Evolutionary conservation across 2,329 filamentous ascomycete genomes (phyloP).

Genomic region (Alternaria triticina): DNA sequence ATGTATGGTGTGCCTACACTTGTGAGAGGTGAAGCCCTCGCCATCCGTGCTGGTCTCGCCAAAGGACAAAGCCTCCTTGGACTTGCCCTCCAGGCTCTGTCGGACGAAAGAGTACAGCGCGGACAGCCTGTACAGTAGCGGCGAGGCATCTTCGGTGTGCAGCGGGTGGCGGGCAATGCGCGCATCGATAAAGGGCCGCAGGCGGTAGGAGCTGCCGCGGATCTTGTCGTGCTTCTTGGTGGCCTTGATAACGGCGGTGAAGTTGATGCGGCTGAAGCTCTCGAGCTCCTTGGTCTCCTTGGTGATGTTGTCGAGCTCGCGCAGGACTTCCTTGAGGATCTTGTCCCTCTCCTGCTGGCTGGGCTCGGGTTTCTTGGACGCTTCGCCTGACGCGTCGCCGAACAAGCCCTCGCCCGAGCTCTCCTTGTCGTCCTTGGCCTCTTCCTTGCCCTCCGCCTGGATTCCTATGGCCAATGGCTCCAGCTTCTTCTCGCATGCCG

Average conservation of each 20-base stretch:
- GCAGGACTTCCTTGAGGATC: constrained; percentile 73
- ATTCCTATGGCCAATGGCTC: constrained; percentile 61
- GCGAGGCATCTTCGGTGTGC: constrained; percentile 93
- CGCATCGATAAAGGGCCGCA: constrained; percentile 90
- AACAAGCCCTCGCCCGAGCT: constrained; percentile 19
- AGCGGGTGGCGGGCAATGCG: constrained; percentile 87
- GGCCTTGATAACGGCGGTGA: constrained; percentile 96
- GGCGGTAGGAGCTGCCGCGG: constrained; percentile 82
- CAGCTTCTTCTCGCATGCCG: constrained; percentile 70
- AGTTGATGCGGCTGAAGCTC: constrained; percentile 95
- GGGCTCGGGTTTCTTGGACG: constrained; percentile 32
- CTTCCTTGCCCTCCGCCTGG: constrained; percentile 26
- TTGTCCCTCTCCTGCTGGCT: constrained; percentile 53
- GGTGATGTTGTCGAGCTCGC: constrained; percentile 84
- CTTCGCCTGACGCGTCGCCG: constrained; percentile 22
- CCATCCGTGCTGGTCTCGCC: constrained; percentile 50
- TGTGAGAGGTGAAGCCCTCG: constrained; percentile 83
- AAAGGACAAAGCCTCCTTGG: constrained; percentile 52
- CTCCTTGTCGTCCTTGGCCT: constrained; percentile 15
- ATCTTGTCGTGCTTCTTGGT: constrained; percentile 99
- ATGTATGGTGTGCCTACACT: constrained; percentile 64
- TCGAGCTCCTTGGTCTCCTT: constrained; percentile 92
- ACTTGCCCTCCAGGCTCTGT: constrained; percentile 74
- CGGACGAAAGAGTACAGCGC: constrained; percentile 95
- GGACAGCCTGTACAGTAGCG: constrained; percentile 84